Percentiles rank a stretch among this genome's conserved stretches.
Evolutionary conservation across 495 filamentous ascomycete genomes (phyloP).

Genomic region (Tetracladium marchalianum): DNA sequence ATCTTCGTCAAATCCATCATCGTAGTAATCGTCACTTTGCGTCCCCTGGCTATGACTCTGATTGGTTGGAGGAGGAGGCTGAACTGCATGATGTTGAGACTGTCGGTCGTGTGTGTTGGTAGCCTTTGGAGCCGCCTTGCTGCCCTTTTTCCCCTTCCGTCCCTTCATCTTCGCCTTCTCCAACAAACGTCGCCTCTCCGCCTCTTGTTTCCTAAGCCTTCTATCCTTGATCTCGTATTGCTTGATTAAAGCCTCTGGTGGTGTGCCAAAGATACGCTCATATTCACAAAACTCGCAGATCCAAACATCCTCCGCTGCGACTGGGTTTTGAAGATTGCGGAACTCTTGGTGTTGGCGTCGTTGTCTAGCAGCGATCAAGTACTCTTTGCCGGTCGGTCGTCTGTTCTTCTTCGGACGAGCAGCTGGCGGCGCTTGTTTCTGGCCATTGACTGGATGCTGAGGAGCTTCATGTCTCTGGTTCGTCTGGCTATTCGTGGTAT

Average conservation of each 20-base stretch:
- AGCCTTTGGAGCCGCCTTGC: conserved; percentile 50
- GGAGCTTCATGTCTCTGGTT: conserved; percentile 27
- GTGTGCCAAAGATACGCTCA: conserved; percentile 73
- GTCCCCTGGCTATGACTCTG: conserved; percentile 27
- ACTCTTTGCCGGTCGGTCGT: conserved; percentile 46
- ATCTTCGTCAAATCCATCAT: conserved; percentile 47
- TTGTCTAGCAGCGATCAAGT: conserved; percentile 53
- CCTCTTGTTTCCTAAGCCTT: conserved; percentile 66
- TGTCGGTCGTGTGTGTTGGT: conserved; percentile 27
- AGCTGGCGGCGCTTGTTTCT: conserved; percentile 15
- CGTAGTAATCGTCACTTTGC: conserved; percentile 44
- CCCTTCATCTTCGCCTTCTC: conserved; percentile 96
- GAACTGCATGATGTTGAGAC: conserved; percentile 25
- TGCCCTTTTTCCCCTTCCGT: conserved; percentile 64
- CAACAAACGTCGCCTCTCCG: conserved; percentile 72
- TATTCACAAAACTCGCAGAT: conserved; percentile 93
- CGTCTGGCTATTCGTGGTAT: conserved; percentile 24
- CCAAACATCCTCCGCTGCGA: conserved; percentile 70
- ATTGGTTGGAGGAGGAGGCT: conserved; percentile 32
- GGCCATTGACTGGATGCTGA: conserved; percentile 11
- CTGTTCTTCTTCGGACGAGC: conserved; percentile 35
- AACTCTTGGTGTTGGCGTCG: conserved; percentile 62
- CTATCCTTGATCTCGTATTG: conserved; percentile 94
- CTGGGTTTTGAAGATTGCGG: conserved; percentile 66
- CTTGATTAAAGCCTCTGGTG: conserved; percentile 75